These are phyloP conservation scores for Paramecium primaurelia DNA, from an alignment of 73 alveolate genomes.

Conservation along the genomic window DNA sequence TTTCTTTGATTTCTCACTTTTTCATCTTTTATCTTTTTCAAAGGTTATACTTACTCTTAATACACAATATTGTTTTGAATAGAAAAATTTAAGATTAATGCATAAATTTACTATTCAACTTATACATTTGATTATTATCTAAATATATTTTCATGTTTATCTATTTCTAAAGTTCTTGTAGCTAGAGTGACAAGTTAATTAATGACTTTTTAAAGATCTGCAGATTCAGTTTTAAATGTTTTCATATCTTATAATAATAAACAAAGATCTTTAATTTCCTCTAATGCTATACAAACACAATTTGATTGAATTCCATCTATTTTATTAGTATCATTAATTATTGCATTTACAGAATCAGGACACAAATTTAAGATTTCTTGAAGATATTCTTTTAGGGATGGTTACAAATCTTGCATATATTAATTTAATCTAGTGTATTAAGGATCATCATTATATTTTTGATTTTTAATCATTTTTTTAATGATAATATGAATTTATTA, in stretches of 20 bases:
- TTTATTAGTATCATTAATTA: neutral
- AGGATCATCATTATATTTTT: slow-evolving; percentile 14
- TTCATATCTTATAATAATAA: neutral
- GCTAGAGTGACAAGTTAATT: neutral
- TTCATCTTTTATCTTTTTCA: slow-evolving; percentile 12
- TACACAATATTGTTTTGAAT: neutral
- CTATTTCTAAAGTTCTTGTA: neutral
- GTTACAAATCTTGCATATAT: neutral
- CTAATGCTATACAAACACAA: slow-evolving; percentile 47
- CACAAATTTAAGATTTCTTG: neutral
- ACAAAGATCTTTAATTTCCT: neutral
- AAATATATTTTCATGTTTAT: slow-evolving; percentile 11
- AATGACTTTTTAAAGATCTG: neutral
- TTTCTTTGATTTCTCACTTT: neutral
- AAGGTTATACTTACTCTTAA: neutral
- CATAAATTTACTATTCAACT: neutral
- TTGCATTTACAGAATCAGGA: neutral
- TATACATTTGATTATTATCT: neutral
- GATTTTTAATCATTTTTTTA: neutral
- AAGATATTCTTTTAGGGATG: neutral
- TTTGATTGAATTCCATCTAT: neutral
- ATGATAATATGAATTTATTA: neutral
- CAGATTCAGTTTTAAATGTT: neutral
- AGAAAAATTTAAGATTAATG: slow-evolving; percentile 7
- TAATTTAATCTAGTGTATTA: neutral